Evolutionary conservation across 352 stramenopile species (phyloP).

Genomic region (Phytopythium sindhum): DNA sequence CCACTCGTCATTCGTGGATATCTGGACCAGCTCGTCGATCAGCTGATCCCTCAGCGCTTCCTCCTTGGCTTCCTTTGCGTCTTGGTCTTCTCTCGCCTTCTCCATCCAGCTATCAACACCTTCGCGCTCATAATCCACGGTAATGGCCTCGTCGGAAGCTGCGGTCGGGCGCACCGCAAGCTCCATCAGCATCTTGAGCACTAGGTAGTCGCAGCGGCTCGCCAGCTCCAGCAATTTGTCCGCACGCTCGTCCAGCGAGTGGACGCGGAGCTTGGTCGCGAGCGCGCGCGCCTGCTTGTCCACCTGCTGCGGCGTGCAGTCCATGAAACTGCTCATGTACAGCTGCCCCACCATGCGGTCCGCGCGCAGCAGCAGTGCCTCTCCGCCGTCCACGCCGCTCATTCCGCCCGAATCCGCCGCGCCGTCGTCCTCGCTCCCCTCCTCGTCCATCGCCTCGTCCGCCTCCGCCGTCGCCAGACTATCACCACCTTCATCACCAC

Average conservation of each 20-base stretch:
- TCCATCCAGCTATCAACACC: neutral
- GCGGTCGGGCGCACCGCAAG: conserved; percentile 45
- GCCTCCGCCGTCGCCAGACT: neutral
- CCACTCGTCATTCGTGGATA: conserved; percentile 67
- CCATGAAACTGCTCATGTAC: conserved; percentile 48
- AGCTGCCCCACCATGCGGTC: conserved; percentile 51
- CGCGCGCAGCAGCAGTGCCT: conserved; percentile 30
- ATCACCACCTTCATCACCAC: neutral
- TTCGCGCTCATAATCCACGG: conserved; percentile 18
- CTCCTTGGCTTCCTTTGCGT: conserved; percentile 13
- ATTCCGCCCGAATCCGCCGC: conserved; percentile 1
- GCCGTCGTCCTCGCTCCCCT: neutral
- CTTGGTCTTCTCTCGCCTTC: conserved; percentile 9
- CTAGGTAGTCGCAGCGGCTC: conserved; percentile 31
- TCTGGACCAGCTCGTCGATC: conserved; percentile 53
- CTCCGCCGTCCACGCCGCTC: conserved; percentile 10
- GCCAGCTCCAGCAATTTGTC: conserved; percentile 30
- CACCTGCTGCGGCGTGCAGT: conserved; percentile 48
- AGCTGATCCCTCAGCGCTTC: conserved; percentile 31
- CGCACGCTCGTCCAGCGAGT: conserved; percentile 44
- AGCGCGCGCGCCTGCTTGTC: conserved; percentile 31
- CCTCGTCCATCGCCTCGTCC: neutral
- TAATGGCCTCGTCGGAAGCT: conserved; percentile 30
- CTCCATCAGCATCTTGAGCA: conserved; percentile 62
- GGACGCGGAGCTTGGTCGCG: conserved; percentile 49